Evolutionary conservation across 2,329 filamentous ascomycete species (phyloP).

Genomic region (Cercospora sojina): DNA sequence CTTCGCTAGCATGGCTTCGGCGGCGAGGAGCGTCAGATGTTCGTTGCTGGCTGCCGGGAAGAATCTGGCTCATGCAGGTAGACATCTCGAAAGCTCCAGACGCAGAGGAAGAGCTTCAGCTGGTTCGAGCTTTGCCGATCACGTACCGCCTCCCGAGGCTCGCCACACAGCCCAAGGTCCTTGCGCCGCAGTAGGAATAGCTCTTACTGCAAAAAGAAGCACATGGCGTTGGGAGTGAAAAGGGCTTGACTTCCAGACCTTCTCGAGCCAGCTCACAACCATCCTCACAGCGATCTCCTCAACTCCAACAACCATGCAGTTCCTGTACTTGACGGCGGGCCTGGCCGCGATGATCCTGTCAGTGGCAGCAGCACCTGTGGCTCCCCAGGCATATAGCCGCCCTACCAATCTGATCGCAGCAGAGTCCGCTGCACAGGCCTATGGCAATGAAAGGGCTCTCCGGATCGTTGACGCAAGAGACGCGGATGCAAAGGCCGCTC

Average conservation of each 20-base stretch:
- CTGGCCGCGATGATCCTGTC: conserved; percentile 1
- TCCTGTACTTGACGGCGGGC: not conserved
- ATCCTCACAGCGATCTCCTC: not conserved
- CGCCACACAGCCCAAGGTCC: not conserved
- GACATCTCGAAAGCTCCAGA: not conserved
- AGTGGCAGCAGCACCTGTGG: conserved; percentile 3
- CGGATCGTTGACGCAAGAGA: not conserved
- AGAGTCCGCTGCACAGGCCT: not conserved
- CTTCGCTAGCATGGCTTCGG: not conserved
- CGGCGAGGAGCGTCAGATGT: not conserved
- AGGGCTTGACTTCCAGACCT: not conserved
- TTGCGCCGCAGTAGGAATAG: not conserved
- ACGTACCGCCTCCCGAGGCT: not conserved
- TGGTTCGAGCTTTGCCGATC: not conserved
- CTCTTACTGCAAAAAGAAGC: not conserved
- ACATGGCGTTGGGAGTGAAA: not conserved
- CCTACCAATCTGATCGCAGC: not conserved
- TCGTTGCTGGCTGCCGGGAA: not conserved
- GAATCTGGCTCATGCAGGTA: not conserved
- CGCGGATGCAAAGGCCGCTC: not conserved
- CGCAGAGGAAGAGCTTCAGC: not conserved
- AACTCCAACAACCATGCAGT: not conserved
- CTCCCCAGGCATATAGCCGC: conserved; percentile 3
- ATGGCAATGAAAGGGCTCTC: conserved; percentile 1
- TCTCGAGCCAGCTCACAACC: not conserved